A percentile compares a stretch with the other conserved stretches of the same genome.
phyloP scores from a whole-genome alignment of 1,139 yeast species.

The Sugiyamaella grinbergsii region DNA sequence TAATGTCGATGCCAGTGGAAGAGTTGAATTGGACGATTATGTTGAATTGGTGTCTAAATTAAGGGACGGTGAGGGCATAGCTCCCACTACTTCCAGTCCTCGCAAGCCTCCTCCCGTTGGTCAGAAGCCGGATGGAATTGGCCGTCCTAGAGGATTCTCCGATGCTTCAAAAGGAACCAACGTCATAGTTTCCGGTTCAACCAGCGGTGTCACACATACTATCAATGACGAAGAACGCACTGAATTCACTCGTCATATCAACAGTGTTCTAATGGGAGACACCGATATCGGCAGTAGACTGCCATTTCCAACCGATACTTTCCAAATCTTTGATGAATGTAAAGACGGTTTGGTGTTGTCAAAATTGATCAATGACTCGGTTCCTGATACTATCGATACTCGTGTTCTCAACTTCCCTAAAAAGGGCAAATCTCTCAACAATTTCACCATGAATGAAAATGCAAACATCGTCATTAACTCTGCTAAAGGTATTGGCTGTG shows the following conservation, averaged over 20 bases:
- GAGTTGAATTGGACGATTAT: conserved; percentile 93
- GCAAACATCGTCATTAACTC: conserved; percentile 97
- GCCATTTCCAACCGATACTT: conserved; percentile 92
- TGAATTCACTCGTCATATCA: conserved; percentile 94
- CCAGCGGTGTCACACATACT: conserved; percentile 94
- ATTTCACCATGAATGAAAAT: conserved; percentile 94
- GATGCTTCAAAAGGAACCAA: conserved; percentile 49
- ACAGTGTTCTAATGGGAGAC: conserved; percentile 90
- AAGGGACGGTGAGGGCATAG: conserved; percentile 32
- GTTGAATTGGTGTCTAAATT: conserved; percentile 64
- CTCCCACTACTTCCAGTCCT: conserved; percentile 21
- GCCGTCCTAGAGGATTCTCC: conserved; percentile 21
- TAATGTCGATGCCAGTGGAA: conserved; percentile 94
- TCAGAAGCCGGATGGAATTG: conserved; percentile 34
- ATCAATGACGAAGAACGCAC: conserved; percentile 96
- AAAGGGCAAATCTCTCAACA: conserved; percentile 79
- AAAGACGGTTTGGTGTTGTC: conserved; percentile 93
- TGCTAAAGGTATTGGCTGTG: conserved; percentile 98
- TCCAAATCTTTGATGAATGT: conserved; percentile 95
- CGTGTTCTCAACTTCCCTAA: conserved; percentile 92
- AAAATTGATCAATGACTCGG: conserved; percentile 93
- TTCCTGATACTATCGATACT: conserved; percentile 97
- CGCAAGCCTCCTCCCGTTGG: conserved; percentile 22
- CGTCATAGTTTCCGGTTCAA: conserved; percentile 79
- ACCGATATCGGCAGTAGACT: conserved; percentile 77